Conservation (phyloP, 805 yeast species). For the Priceomyces haplophilus region DNA sequence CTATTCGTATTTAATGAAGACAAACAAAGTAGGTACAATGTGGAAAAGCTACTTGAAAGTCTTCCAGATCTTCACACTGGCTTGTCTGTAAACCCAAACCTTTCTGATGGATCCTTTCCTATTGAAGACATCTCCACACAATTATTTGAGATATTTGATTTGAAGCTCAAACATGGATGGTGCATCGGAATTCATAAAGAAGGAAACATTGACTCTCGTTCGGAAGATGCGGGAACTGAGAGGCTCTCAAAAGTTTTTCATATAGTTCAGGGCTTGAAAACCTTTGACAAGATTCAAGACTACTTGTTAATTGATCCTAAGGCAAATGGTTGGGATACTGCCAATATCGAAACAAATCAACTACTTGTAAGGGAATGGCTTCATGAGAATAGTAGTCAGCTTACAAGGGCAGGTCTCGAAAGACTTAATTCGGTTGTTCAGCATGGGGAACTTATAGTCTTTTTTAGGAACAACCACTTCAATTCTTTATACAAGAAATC, state of each 20-base stretch:
- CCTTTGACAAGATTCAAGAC: conserved; percentile 58
- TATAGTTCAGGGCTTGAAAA: conserved; percentile 22
- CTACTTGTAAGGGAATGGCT: conserved; percentile 37
- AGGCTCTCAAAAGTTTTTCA: conserved; percentile 10
- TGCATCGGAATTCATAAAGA: conserved; percentile 28
- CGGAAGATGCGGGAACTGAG: not conserved
- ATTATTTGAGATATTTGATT: conserved; percentile 56
- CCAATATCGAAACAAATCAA: conserved; percentile 10
- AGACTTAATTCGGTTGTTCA: conserved; percentile 43
- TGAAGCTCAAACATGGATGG: conserved; percentile 84
- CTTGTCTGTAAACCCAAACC: conserved; percentile 65
- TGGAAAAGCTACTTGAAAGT: conserved; percentile 43
- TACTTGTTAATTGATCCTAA: conserved; percentile 36
- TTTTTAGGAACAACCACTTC: conserved; percentile 90
- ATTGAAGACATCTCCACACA: conserved; percentile 49
- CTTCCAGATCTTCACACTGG: conserved; percentile 71
- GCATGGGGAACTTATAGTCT: conserved; percentile 58
- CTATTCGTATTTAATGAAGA: conserved; percentile 25
- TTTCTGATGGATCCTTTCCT: conserved; percentile 51
- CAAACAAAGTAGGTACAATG: conserved; percentile 13
- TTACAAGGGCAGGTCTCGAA: conserved; percentile 65
- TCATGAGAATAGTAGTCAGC: conserved; percentile 65
- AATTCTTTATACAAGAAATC: conserved; percentile 59
- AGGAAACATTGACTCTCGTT: not conserved
- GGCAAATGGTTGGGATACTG: conserved; percentile 4